These are phyloP conservation scores for Aspergillus proliferans DNA, from an alignment of 2,329 filamentous ascomycete species.

Conservation along the genomic window DNA sequence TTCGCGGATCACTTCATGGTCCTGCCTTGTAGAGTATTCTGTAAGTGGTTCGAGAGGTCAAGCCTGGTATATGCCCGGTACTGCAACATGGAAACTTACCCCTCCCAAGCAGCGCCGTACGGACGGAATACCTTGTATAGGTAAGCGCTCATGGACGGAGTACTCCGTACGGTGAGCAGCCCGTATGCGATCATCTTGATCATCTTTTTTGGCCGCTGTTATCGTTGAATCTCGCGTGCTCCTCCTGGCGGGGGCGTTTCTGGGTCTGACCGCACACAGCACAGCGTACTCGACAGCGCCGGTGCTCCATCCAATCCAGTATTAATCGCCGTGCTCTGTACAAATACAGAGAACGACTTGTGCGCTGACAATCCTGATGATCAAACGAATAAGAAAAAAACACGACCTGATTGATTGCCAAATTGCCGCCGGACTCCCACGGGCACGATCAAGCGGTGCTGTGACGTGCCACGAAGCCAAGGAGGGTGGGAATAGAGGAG, in stretches of 20 bases:
- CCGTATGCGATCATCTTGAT: not conserved
- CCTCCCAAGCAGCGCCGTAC: not conserved
- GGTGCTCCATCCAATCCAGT: not conserved
- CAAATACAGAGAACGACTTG: constrained; percentile 3
- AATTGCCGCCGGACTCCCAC: not conserved
- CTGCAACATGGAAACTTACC: not conserved
- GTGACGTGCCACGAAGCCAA: not conserved
- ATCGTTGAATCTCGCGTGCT: not conserved
- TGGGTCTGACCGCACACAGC: not conserved
- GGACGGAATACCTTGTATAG: too few species aligned
- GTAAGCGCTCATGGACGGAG: too few species aligned
- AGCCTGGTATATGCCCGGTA: too few species aligned
- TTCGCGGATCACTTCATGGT: not conserved
- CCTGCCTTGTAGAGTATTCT: not conserved
- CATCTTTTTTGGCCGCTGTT: not conserved
- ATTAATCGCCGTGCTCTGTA: not conserved
- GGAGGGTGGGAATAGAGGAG: not conserved
- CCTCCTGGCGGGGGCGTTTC: not conserved
- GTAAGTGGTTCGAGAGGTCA: not conserved
- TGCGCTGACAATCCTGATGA: constrained; percentile 18
- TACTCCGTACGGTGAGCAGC: too few species aligned
- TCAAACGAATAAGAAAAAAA: constrained; percentile 2
- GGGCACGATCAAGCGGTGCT: constrained; percentile 4
- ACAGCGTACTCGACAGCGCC: too few species aligned
- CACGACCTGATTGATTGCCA: too few species aligned